Evolutionary conservation across 495 filamentous ascomycete species (phyloP).

Genomic region (Penicillium canescens): DNA sequence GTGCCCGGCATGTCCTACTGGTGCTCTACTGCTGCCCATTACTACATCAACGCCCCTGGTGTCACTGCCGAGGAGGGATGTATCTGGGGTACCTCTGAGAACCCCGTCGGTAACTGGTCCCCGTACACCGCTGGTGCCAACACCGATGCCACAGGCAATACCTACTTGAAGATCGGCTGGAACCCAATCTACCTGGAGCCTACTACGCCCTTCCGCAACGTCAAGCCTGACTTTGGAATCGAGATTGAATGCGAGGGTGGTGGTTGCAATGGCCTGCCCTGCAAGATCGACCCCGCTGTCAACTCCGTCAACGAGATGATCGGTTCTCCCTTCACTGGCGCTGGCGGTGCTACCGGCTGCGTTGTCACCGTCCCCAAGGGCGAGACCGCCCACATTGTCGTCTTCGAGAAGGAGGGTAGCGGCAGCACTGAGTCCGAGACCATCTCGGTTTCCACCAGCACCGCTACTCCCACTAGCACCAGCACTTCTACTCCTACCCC

Average conservation of each 20-base stretch:
- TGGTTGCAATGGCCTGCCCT: slow-evolving; percentile 73
- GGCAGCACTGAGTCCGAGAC: slow-evolving; percentile 18
- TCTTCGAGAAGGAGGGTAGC: slow-evolving; percentile 49
- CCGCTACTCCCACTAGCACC: slow-evolving; percentile 19
- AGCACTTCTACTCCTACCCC: slow-evolving; percentile 25
- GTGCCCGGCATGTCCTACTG: slow-evolving; percentile 74
- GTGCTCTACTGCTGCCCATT: slow-evolving; percentile 75
- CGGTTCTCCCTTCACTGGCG: slow-evolving; percentile 54
- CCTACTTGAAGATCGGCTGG: slow-evolving; percentile 77
- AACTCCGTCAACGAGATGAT: slow-evolving; percentile 62
- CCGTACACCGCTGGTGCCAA: slow-evolving; percentile 81
- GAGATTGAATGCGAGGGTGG: slow-evolving; percentile 68
- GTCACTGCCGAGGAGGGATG: slow-evolving; percentile 60
- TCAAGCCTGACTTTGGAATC: slow-evolving; percentile 65
- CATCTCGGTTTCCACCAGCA: slow-evolving; percentile 14
- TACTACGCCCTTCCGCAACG: slow-evolving; percentile 55
- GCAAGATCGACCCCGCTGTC: slow-evolving; percentile 67
- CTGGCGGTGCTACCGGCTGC: slow-evolving; percentile 73
- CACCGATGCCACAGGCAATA: slow-evolving; percentile 61
- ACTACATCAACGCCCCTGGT: slow-evolving; percentile 79
- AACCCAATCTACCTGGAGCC: slow-evolving; percentile 73
- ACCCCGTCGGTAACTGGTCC: slow-evolving; percentile 76
- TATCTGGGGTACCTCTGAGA: slow-evolving; percentile 64
- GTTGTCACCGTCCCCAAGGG: slow-evolving; percentile 77
- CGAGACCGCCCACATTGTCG: slow-evolving; percentile 65